Evolutionary conservation across 768 basidiomycete genomes (phyloP), one percentile per base, ranked within the genome.

Genomic region (Boletellus ananas): DNA sequence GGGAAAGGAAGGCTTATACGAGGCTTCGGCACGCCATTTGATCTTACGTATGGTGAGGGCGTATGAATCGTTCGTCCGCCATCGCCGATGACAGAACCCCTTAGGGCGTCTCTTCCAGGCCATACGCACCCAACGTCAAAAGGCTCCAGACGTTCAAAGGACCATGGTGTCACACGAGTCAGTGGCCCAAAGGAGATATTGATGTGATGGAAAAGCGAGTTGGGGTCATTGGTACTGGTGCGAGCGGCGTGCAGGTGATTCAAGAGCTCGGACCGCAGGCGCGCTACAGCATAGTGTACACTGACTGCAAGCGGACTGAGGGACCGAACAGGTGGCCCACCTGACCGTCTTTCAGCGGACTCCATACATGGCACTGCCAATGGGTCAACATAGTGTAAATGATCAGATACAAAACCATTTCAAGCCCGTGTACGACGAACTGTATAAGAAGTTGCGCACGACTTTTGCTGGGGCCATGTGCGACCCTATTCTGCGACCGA

Each of bases 271-370:
- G 57, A 20, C 43, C 43, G 27, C 43, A 54, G 17, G 57, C 58
- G 18, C 20, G 57, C 34, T 33, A 16, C 13, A 20, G 3, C 20
- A 25, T 5, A 25, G 23, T 25, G 23, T 4, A 3, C 1, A 14
- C 13, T 2, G 16, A 13, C 21, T 1, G 20, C 33, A 14, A 44
- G 25, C 3, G 29, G 17, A 12, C 38, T 39, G 12, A 23, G 13
- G 16, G 13, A 14, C 33, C 29, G 8, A 4, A 23, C 14, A 58
- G 56, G 51, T 58, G 6, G 39, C 25, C 0, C 49, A 58, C 20
- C 13, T 54, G 35, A 58, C 52, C 18, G 49, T 58, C 3, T 58
- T 58, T 27, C 52, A 58, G 29, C 56, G 52, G 8, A 58, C 57
- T 0, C 52, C 57, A 6, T 58, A 58, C 25, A 4, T 48, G n/a